Base-by-base conservation (phyloP, 2,329 filamentous ascomycete genomes). In the Apiospora phragmitis region DNA sequence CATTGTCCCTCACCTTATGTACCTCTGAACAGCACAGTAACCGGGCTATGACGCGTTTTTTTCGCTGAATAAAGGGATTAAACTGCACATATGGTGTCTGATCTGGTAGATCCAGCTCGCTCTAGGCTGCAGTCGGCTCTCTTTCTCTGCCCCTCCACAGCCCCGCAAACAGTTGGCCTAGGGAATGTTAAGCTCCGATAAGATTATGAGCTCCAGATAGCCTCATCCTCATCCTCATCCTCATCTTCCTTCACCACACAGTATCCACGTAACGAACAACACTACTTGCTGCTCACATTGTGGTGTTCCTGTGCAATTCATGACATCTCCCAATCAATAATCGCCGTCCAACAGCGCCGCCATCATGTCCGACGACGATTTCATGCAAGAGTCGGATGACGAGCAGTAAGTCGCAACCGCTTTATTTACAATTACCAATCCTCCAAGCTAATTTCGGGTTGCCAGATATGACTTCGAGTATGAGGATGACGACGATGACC, bases 401-500 rank as follows among this genome's bases (percentile, higher is more conserved):
- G 93, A 95, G 84, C 92, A 95, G 90, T 98, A 86, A 21, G 77
- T 67, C 35, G 16, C 43, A 29, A n/a, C 41, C 24, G 26, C 32
- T 42, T 24, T 9, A 21, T 8, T 26, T 35, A 42, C 26, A 5
- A 11, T 26, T 18, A n/a, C 41, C 24, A 1, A 67, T 47, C 18
- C 24, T 14, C 11, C 42, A n/a, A 47, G 29, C 45, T 70, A 16
- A 72, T 35, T 47, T 47, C 66, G 24, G 26, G 12, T 65, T 11
- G 8, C 4, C 71, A 93, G 92, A 77, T 94, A 98, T 80, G 96
- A 98, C 83, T 98, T 98, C 81, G 95, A 98, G 79, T 98, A 98
- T 82, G 95, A 98, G 80, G 67, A 68, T 38, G 96, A 91, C 71
- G 94, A 94, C 74, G 94, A 97, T 70, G 94, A 96, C 67, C 93